Evolutionary conservation across 2,329 filamentous ascomycete genomes (phyloP).

Genomic region (Fusarium buharicum): DNA sequence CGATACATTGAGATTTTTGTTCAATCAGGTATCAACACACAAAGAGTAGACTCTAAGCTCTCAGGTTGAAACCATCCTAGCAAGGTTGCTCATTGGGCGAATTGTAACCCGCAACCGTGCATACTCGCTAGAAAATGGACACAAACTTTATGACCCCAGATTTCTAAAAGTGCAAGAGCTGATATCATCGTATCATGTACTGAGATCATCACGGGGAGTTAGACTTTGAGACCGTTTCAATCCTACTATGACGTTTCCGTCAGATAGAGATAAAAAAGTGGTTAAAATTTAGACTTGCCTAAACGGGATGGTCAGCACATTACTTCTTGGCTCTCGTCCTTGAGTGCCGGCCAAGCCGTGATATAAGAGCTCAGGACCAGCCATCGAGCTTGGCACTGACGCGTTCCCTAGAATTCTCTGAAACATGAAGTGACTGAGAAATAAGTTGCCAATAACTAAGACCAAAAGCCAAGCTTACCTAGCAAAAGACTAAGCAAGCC

Average conservation of each 20-base stretch:
- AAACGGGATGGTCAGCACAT: conserved; percentile 19
- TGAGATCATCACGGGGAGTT: conserved; percentile 27
- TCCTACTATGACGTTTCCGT: conserved; percentile 2
- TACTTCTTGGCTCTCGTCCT: conserved; percentile 31
- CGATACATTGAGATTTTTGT: too few relatives aligned
- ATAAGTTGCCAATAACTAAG: conserved; percentile 5
- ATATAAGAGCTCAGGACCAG: conserved; percentile 16
- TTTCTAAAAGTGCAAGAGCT: conserved; percentile 17
- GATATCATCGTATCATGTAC: conserved; percentile 32
- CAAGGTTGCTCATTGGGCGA: conserved; percentile 24
- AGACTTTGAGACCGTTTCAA: conserved; percentile 15
- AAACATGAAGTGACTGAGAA: conserved; percentile 25
- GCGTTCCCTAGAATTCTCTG: conserved; percentile 24
- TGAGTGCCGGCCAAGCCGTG: conserved; percentile 35
- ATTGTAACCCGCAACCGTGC: conserved; percentile 16
- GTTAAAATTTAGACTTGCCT: too few relatives aligned
- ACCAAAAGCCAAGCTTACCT: conserved; percentile 22
- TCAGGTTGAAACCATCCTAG: conserved; percentile 2
- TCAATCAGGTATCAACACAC: too few relatives aligned
- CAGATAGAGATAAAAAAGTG: background rate
- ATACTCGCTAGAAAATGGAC: conserved; percentile 3
- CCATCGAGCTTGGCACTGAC: conserved; percentile 43
- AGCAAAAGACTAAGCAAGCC: conserved; percentile 18
- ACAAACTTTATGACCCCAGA: conserved; percentile 14
- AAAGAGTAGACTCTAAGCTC: too few relatives aligned